A percentile compares a stretch with the other conserved stretches of the same genome.
Conservation (phyloP, 257 asterid genomes). For the Dorcoceras hygrometricum region DNA sequence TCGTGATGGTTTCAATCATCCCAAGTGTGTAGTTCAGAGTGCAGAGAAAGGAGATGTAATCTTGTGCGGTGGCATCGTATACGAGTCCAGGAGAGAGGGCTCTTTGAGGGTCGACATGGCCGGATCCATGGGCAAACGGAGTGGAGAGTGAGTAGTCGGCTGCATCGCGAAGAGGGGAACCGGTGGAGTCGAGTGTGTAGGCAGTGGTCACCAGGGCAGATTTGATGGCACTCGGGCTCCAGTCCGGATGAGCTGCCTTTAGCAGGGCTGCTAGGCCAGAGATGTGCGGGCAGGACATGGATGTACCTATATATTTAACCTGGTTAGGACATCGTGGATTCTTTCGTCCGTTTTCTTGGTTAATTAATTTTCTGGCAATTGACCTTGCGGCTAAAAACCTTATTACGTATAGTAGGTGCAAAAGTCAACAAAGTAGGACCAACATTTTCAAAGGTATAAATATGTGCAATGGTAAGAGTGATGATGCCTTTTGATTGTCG, state of each 20-base stretch:
- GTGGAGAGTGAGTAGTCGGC: constrained; percentile 42
- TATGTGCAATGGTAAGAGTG: no score
- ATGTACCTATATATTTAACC: constrained; percentile 36
- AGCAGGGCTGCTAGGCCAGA: constrained; percentile 54
- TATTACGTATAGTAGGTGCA: no score
- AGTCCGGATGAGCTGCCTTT: constrained; percentile 56
- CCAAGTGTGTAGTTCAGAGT: constrained; percentile 46
- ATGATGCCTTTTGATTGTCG: no score
- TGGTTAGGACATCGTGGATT: no score
- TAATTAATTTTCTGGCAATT: no score
- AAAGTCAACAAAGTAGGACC: no score
- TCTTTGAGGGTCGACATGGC: constrained; percentile 55
- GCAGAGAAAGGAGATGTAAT: constrained; percentile 55
- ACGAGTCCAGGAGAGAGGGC: constrained; percentile 59
- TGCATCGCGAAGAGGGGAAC: constrained; percentile 46
- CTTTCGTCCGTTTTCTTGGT: no score
- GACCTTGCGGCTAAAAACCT: no score
- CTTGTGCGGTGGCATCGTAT: constrained; percentile 42
- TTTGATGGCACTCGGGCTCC: constrained; percentile 68
- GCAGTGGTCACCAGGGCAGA: constrained; percentile 67
- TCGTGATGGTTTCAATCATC: constrained; percentile 43
- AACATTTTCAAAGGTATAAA: no score
- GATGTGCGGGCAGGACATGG: constrained; percentile 67
- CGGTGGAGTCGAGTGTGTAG: constrained; percentile 42
- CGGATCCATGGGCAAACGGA: constrained; percentile 55